These are phyloP conservation scores for Claviceps paspali DNA, from an alignment of 2,329 filamentous ascomycete species.

Conservation along the genomic window DNA sequence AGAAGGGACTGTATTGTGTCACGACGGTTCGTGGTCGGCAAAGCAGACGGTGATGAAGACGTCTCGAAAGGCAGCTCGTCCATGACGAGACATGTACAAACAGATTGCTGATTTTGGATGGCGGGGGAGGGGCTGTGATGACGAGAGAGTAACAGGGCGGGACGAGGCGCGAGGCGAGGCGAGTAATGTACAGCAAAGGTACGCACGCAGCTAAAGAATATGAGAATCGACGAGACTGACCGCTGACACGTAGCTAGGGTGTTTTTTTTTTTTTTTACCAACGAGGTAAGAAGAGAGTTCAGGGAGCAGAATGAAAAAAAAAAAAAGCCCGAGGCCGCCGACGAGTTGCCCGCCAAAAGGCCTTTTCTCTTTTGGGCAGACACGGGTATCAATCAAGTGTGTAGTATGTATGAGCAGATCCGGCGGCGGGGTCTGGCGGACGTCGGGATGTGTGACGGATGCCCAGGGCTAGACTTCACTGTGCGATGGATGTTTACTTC, in stretches of 20 bases:
- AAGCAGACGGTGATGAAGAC: conserved; percentile 11
- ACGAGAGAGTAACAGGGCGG: neutral
- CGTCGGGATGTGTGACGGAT: too few relatives aligned
- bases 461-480: too few relatives aligned
- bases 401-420: too few relatives aligned
- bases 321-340: too few relatives aligned
- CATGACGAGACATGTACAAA: conserved; percentile 29
- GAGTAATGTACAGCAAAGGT: neutral
- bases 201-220: conserved; percentile 3
- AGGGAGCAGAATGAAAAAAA: too few relatives aligned
- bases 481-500: too few relatives aligned
- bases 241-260: conserved; percentile 1
- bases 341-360: too few relatives aligned
- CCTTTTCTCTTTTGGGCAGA: too few relatives aligned
- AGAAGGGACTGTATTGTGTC: conserved; percentile 15
- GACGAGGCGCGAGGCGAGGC: neutral
- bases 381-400: too few relatives aligned
- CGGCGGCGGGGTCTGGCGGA: too few relatives aligned
- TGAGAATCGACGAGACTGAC: conserved; percentile 4
- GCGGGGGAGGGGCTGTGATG: neutral
- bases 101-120: neutral
- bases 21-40: conserved; percentile 14
- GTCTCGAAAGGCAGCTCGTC: conserved; percentile 29
- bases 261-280: neutral
- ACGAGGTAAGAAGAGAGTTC: too few relatives aligned